Base-by-base conservation (phyloP, 2,329 filamentous ascomycete genomes). In the Elsinoe australis region DNA sequence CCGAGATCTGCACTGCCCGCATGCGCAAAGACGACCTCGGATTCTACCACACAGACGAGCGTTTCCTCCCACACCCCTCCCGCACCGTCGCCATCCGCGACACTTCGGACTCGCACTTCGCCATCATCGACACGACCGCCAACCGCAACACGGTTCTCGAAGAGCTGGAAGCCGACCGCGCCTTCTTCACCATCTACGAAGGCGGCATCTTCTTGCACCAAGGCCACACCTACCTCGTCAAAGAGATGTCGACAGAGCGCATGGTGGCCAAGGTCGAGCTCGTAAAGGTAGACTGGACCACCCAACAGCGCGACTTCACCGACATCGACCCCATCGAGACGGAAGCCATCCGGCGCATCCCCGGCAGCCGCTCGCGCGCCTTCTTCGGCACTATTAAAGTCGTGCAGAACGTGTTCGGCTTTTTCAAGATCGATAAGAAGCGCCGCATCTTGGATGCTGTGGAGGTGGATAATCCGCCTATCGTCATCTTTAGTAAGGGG, bases 191-290 rank as follows among this genome's bases (percentile, higher is more conserved):
- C 1, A 78, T 98, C 51, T 98, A 98, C 64, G 90, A 96, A 63
- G 92, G 92, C 9, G 92, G 87, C 35, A 95, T 98, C 53, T 98
- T 94, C 68, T 73, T 98, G 4, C 92, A 98, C 59, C 92, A 98
- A 67, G 92, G 92, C n/a, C 80, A 81, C 54, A 90, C 83, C 1
- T 98, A 95, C 61, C 75, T 96, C 2, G 86, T 98, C 46, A 85
- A 87, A 56, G 88, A 96, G 57, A 89, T 96, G 59, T 79, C 79
- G 53, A 83, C 85, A 1, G 86, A 92, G 26, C 76, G 76, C 52
- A 82, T 82, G 59, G 82, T 95, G 56, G 92, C 92, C 3, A 85
- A 85, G 55, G 92, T 98, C 3, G 83, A 92, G 64, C 79, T 79
- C 51, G 90, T 95, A 42, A 85, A 85, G 54, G 89, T 96, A 21